Conservation (phyloP, 2,329 filamentous ascomycete genomes). For the Cladosporium sp. region DNA sequence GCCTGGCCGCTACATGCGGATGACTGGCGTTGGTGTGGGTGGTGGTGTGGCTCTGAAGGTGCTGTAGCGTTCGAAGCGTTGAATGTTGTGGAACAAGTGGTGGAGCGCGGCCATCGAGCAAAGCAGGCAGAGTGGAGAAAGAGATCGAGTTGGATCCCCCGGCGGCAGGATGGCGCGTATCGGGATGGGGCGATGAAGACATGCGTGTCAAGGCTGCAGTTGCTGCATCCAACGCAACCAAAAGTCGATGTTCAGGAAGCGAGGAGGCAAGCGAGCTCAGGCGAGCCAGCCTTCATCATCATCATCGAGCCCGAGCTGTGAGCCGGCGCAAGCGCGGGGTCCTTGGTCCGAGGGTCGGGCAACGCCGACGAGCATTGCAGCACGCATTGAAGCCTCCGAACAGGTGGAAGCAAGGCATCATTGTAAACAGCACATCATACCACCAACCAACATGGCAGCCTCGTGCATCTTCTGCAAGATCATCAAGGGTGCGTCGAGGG, state of each 20-base stretch:
- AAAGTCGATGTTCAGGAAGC: constrained; percentile 4
- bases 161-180: constrained; percentile 10
- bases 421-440: background rate
- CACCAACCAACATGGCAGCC: constrained; percentile 41
- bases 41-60: background rate
- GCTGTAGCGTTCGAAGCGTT: background rate
- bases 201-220: background rate
- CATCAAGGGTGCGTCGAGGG: constrained; percentile 70
- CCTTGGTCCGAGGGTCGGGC: background rate
- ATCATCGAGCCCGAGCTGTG: background rate
- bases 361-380: background rate
- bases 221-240: background rate
- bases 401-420: background rate
- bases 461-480: constrained; percentile 98
- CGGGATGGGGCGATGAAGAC: background rate
- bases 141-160: background rate
- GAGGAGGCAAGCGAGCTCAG: constrained; percentile 1
- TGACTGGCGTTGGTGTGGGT: background rate
- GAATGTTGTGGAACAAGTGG: background rate
- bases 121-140: background rate
- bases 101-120: background rate
- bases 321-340: background rate
- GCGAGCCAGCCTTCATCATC: background rate
- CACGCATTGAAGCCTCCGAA: background rate
- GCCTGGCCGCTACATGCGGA: background rate